These are phyloP conservation scores for Rosa multiflora DNA, from an alignment of 306 rosid species.

Conservation along the genomic window DNA sequence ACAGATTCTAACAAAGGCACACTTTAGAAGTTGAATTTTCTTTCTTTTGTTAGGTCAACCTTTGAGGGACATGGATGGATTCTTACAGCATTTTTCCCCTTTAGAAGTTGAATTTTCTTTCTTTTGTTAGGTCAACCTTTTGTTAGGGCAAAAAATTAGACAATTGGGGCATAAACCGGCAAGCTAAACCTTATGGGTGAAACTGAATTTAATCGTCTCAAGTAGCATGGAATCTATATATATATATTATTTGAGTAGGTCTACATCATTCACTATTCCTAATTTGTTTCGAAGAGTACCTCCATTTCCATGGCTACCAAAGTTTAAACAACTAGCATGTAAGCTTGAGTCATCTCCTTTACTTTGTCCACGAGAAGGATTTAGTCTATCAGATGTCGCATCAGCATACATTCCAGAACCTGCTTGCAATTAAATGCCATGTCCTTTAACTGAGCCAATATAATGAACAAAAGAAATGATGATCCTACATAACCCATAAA, in stretches of 20 bases:
- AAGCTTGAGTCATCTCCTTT: slow-evolving; percentile 29
- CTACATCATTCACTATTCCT: background rate
- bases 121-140: background rate
- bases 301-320: slow-evolving; percentile 68
- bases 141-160: background rate
- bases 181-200: background rate
- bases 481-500: slow-evolving; percentile 16
- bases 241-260: background rate
- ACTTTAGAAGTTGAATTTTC: background rate
- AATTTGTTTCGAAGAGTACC: slow-evolving; percentile 40
- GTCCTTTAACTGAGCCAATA: slow-evolving; percentile 37
- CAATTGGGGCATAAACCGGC: background rate
- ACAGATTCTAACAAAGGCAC: background rate
- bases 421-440: slow-evolving; percentile 31
- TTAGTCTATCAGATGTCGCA: slow-evolving; percentile 29
- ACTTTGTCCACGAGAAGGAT: slow-evolving; percentile 26
- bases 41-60: background rate
- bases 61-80: too few species aligned
- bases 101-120: background rate
- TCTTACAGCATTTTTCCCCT: too few species aligned
- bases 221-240: background rate
- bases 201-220: background rate
- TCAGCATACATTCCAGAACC: slow-evolving; percentile 49
- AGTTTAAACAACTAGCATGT: slow-evolving; percentile 52
- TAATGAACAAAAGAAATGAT: slow-evolving; percentile 25